Conservation (phyloP, 73 alveolate genomes). For the Paramecium caudatum region DNA sequence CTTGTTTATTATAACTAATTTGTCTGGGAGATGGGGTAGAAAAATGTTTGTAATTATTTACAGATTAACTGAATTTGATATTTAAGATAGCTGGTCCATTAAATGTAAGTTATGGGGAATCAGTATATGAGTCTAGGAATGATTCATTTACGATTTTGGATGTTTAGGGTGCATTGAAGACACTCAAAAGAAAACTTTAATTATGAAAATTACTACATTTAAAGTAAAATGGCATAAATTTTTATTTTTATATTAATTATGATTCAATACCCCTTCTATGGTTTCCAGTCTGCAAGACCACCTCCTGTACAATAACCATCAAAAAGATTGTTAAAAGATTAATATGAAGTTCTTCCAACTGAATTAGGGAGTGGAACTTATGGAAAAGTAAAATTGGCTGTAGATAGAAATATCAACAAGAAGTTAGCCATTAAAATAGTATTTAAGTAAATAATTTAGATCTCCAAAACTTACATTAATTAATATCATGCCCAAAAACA, state of each 20-base stretch:
- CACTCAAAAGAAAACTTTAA: not conserved
- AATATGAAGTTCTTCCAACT: not conserved
- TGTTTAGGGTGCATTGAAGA: constrained; percentile 51
- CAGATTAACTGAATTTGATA: not conserved
- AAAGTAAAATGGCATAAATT: not conserved
- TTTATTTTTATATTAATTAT: not conserved
- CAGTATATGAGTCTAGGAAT: constrained; percentile 55
- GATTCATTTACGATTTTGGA: constrained; percentile 21
- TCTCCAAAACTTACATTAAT: constrained; percentile 41
- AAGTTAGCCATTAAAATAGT: constrained; percentile 46
- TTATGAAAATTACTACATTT: not conserved
- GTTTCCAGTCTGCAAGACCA: not conserved
- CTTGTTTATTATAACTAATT: constrained; percentile 7
- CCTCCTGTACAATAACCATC: too few relatives aligned
- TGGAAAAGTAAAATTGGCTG: constrained; percentile 52
- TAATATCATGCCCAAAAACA: constrained; percentile 47
- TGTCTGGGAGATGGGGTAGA: not conserved
- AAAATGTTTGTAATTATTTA: not conserved
- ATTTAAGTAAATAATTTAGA: not conserved
- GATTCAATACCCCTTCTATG: constrained; percentile 22
- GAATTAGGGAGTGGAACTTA: constrained; percentile 28
- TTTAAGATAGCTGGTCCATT: constrained; percentile 25
- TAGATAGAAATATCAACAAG: not conserved
- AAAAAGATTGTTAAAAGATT: constrained; percentile 31
- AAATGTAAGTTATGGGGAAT: constrained; percentile 63